Evolutionary conservation across 805 yeast genomes (phyloP), one percentile per base, ranked within the genome.

Genomic region (Metschnikowia chrysomelidarum): DNA sequence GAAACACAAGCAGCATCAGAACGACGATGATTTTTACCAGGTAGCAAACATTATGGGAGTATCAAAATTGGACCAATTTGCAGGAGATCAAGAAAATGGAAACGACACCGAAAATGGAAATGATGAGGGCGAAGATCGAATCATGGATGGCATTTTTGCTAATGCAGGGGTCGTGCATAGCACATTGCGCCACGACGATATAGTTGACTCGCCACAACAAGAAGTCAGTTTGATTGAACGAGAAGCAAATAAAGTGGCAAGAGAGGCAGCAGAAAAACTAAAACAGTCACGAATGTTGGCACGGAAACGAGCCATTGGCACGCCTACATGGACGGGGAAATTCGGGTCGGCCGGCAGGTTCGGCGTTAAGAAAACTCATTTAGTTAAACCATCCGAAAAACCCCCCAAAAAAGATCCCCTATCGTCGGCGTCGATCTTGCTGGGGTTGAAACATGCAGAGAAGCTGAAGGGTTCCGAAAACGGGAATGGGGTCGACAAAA

Each of bases 291-390:
- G 88, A 25, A 67, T 62, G 30, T 54, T 62, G 15, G 69, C 88
- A 1, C 47, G 71, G 14, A 57, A 56, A 35, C 64, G 53, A 31
- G 55, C 50, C 17, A 67, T 89, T 19, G 95, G 95, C 4, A 80
- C 83, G 0, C 98, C 97, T 0, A 91, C 98, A 0, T 93, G 97
- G 94, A 91, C 98, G 0, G 98, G 98, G 0, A 76, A 76, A 47
- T 87, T 82, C 67, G 98, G 98, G 0, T 58, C 64, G 13, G 96
- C 96, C 0, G 96, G 96, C 1, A 74, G 69, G 46, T 59, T 67
- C 19, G 63, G 62, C 0, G 51, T 53, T 2, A 62, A 54, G 31
- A 50, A 43, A 36, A 13, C 32, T 3, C n/a, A 17, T 11, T 10
- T 29, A 3, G 29, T 23, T 4, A 34, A 28, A 16, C 18, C 18